These are phyloP conservation scores for Boletus rubescentipes DNA, from an alignment of 768 basidiomycete genomes.

Conservation along the genomic window DNA sequence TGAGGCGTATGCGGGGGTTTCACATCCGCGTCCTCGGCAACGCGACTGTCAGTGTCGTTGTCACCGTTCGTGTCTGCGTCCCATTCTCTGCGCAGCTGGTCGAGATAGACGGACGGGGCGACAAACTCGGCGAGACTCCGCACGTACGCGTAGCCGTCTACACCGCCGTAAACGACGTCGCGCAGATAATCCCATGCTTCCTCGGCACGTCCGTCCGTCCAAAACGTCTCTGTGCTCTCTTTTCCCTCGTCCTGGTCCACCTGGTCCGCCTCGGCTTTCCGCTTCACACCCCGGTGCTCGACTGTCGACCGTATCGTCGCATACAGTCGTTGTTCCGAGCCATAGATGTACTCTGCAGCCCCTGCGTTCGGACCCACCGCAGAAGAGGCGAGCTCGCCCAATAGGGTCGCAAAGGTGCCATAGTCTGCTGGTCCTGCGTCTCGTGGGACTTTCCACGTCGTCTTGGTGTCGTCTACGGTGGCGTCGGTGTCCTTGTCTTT, in stretches of 20 bases:
- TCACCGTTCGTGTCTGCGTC: background rate
- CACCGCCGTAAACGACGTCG: constrained; percentile 78
- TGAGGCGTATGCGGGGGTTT: background rate
- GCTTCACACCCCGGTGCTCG: constrained; percentile 24
- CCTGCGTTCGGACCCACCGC: constrained; percentile 23
- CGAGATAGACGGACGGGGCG: constrained; percentile 25
- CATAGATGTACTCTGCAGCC: constrained; percentile 10
- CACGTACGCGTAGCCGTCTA: constrained; percentile 73
- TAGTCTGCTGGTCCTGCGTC: constrained; percentile 58
- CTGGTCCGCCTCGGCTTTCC: constrained; percentile 19
- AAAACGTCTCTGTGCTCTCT: constrained; percentile 37
- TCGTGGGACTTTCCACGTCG: constrained; percentile 49
- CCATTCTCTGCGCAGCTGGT: background rate
- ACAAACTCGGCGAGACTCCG: constrained; percentile 77
- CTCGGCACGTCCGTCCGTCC: constrained; percentile 46
- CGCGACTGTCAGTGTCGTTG: background rate
- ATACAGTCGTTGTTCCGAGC: constrained; percentile 20
- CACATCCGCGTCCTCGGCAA: background rate
- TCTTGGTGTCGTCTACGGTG: constrained; percentile 29
- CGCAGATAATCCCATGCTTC: constrained; percentile 65
- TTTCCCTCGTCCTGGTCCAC: constrained; percentile 2
- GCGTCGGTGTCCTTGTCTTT: constrained; percentile 54
- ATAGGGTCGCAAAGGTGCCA: constrained; percentile 57
- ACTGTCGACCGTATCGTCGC: constrained; percentile 41
- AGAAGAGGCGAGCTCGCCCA: constrained; percentile 41